Percentiles rank a stretch among this genome's conserved stretches.
Conservation (phyloP, 2,329 filamentous ascomycete species). For the Aspergillus neoniger region DNA sequence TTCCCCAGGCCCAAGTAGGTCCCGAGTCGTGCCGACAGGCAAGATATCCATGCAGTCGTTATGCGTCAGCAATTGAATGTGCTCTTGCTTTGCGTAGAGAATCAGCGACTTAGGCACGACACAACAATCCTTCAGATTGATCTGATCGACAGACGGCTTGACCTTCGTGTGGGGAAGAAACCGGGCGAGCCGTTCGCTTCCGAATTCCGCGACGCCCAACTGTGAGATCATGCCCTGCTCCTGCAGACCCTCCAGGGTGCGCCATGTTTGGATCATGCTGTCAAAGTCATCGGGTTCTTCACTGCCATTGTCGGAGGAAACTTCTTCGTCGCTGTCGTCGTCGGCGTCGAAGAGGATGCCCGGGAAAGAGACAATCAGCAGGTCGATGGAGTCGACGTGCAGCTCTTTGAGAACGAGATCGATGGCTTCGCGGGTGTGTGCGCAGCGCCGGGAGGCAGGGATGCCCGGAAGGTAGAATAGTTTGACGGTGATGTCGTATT, state of each 20-base stretch:
- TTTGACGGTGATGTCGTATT: conserved; percentile 95
- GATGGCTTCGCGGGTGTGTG: conserved; percentile 76
- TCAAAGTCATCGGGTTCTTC: conserved; percentile 57
- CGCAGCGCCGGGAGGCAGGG: conserved; percentile 63
- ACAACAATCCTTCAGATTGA: conserved; percentile 94
- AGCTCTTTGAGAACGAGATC: conserved; percentile 78
- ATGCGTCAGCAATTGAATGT: conserved; percentile 88
- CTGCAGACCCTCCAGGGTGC: conserved; percentile 71
- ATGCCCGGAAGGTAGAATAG: conserved; percentile 84
- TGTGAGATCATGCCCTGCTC: conserved; percentile 69
- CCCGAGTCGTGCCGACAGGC: conserved; percentile 78
- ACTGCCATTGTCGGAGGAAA: conserved; percentile 49
- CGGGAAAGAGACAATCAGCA: conserved; percentile 90
- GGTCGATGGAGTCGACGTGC: conserved; percentile 72
- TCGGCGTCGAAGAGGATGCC: conserved; percentile 92
- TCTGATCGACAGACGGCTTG: conserved; percentile 84
- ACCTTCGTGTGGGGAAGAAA: conserved; percentile 73
- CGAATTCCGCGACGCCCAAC: conserved; percentile 89
- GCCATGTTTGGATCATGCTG: conserved; percentile 67
- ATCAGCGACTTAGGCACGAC: conserved; percentile 88
- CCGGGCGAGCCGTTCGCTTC: conserved; percentile 74
- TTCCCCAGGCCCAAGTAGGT: conserved; percentile 73
- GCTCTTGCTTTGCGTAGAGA: conserved; percentile 76
- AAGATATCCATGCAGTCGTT: conserved; percentile 92
- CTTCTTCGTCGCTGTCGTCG: conserved; percentile 75